Conservation (phyloP, 2,329 filamentous ascomycete genomes). For the Aspergillus candidus region DNA sequence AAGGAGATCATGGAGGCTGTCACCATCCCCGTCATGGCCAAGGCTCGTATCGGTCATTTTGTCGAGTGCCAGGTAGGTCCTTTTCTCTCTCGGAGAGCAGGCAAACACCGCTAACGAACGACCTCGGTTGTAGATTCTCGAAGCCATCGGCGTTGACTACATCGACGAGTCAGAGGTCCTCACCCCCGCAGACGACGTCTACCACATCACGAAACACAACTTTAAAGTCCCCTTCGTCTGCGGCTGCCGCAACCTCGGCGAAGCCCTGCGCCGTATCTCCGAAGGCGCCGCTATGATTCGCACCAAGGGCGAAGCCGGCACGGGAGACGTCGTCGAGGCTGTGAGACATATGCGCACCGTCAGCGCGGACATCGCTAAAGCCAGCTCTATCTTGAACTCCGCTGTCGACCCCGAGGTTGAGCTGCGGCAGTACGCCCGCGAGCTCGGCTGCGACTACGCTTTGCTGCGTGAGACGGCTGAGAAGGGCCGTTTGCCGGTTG, state of each 20-base stretch:
- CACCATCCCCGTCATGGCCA: slow-evolving; percentile 98
- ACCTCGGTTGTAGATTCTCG: slow-evolving; percentile 62
- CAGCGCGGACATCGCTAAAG: slow-evolving; percentile 71
- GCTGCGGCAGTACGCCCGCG: slow-evolving; percentile 70
- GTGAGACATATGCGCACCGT: slow-evolving; percentile 94
- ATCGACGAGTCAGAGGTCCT: slow-evolving; percentile 98
- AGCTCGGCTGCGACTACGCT: slow-evolving; percentile 70
- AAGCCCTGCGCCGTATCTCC: slow-evolving; percentile 81
- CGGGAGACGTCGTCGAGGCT: slow-evolving; percentile 93
- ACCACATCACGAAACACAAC: slow-evolving; percentile 83
- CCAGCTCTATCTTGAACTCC: slow-evolving; percentile 48
- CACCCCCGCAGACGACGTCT: slow-evolving; percentile 82
- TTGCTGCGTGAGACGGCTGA: slow-evolving; percentile 82
- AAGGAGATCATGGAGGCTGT: slow-evolving; percentile 90
- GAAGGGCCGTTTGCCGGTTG: slow-evolving; percentile 81
- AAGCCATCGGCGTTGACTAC: slow-evolving; percentile 92
- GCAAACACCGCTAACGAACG: neutral
- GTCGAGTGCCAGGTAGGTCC: slow-evolving; percentile 76
- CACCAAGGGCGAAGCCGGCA: slow-evolving; percentile 96
- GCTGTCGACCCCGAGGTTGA: slow-evolving; percentile 56
- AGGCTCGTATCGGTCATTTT: slow-evolving; percentile 94
- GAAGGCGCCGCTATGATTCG: slow-evolving; percentile 98
- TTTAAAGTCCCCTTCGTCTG: slow-evolving; percentile 91
- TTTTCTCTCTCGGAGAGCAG: neutral
- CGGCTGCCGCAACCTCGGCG: slow-evolving; percentile 88